A percentile compares a stretch with the other conserved stretches of the same genome.
phyloP scores from a whole-genome alignment of 2,329 filamentous ascomycete genomes.

The Colletotrichum navitas region DNA sequence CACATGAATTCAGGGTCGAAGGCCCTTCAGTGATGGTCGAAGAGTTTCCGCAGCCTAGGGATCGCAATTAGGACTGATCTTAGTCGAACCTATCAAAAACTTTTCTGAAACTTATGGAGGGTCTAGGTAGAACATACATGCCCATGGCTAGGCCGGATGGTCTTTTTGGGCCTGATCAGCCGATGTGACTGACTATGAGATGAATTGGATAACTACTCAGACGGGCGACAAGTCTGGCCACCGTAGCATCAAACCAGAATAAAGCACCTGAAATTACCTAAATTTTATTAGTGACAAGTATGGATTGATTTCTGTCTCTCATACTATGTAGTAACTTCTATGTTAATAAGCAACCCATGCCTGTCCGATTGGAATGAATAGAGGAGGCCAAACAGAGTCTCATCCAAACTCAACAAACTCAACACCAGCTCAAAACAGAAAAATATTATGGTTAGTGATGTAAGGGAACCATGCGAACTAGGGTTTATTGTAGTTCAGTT shows the following conservation, averaged over 20 bases:
- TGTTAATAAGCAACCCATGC: neutral
- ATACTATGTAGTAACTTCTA: neutral
- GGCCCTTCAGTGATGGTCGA: slow-evolving; percentile 20
- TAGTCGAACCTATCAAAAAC: neutral
- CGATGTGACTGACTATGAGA: neutral
- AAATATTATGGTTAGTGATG: neutral
- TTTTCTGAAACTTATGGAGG: neutral
- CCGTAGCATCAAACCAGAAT: neutral
- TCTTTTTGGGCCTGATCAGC: neutral
- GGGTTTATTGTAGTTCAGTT: neutral
- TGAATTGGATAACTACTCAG: neutral
- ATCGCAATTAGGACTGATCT: neutral
- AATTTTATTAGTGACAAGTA: no score
- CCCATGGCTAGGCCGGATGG: neutral
- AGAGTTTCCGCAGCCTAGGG: slow-evolving; percentile 28
- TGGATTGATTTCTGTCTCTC: neutral
- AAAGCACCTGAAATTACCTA: neutral
- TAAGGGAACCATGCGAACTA: neutral
- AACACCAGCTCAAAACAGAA: neutral
- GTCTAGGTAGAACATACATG: neutral
- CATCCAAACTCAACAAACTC: neutral
- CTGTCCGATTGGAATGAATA: neutral
- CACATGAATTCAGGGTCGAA: neutral
- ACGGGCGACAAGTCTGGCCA: neutral
- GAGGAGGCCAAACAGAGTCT: neutral